A percentile compares a stretch with the other conserved stretches of the same genome.
Conservation (phyloP, 306 rosid genomes). For the Cicer pinnatifidum region DNA sequence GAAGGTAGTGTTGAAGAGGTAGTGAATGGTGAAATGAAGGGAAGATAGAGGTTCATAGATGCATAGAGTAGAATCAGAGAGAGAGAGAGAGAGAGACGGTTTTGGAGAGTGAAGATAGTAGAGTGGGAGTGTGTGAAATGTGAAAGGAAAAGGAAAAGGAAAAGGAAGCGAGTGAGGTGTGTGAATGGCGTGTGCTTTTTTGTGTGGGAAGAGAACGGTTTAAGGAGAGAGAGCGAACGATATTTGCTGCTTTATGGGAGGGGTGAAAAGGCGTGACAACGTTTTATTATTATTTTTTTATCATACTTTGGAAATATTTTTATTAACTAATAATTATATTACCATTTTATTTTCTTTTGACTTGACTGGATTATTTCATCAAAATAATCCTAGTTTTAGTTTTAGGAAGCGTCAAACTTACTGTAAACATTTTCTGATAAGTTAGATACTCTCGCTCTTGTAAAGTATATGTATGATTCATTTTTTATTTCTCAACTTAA, state of each 20-base stretch:
- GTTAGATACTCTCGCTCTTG: too few relatives aligned
- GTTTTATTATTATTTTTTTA: background rate
- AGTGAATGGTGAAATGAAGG: background rate
- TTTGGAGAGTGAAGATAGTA: slow-evolving; percentile 24
- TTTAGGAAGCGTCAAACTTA: too few relatives aligned
- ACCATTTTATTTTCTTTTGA: background rate
- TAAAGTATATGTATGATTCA: too few relatives aligned
- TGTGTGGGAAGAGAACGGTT: slow-evolving; percentile 53
- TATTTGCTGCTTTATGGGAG: slow-evolving; percentile 47
- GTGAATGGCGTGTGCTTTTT: slow-evolving; percentile 43
- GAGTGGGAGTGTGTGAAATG: slow-evolving; percentile 4
- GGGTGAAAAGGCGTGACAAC: slow-evolving; percentile 40
- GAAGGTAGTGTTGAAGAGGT: slow-evolving; percentile 7
- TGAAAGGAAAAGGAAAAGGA: background rate
- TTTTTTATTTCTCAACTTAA: too few relatives aligned
- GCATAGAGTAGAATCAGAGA: slow-evolving; percentile 10
- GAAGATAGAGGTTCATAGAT: slow-evolving; percentile 45
- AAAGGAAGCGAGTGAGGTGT: slow-evolving; percentile 35
- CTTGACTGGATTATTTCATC: background rate
- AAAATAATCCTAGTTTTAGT: too few relatives aligned
- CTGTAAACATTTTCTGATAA: too few relatives aligned
- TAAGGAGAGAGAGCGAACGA: slow-evolving; percentile 37
- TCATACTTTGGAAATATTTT: background rate
- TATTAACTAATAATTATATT: background rate
- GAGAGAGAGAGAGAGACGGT: slow-evolving; percentile 39